phyloP scores from a whole-genome alignment of 306 rosid genomes.

The Glycine tomentella region DNA sequence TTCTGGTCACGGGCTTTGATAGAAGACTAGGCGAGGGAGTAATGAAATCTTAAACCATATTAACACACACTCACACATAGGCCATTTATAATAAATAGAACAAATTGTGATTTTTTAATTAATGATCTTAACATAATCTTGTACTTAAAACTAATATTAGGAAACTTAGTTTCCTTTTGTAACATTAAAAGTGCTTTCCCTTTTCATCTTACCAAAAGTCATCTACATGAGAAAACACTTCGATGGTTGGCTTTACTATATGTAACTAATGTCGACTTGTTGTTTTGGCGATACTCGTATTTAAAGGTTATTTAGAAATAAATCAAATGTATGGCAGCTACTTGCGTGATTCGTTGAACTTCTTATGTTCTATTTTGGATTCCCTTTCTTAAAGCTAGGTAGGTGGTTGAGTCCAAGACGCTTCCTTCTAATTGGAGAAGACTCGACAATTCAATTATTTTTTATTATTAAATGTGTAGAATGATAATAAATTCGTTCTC shows the following conservation, averaged over 20 bases:
- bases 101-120: neutral
- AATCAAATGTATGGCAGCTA: too few species aligned
- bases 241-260: neutral
- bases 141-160: neutral
- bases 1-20: neutral
- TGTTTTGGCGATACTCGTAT: too few species aligned
- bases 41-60: neutral
- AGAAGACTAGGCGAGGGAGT: too few species aligned
- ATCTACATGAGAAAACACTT: neutral
- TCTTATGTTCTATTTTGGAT: neutral
- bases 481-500: too few species aligned
- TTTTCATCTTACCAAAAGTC: slow-evolving; percentile 22
- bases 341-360: slow-evolving; percentile 33
- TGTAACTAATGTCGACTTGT: slow-evolving; percentile 25
- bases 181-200: slow-evolving; percentile 17
- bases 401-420: slow-evolving; percentile 43
- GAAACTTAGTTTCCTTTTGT: slow-evolving; percentile 2
- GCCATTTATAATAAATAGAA: neutral
- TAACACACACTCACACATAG: neutral
- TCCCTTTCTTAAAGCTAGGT: neutral
- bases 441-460: slow-evolving; percentile 8
- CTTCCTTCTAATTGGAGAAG: slow-evolving; percentile 27
- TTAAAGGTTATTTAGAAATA: too few species aligned
- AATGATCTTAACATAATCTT: slow-evolving; percentile 1
- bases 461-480: too few species aligned